These are phyloP conservation scores for Clavaria fumosa DNA, from an alignment of 768 basidiomycete genomes.

Conservation along the genomic window DNA sequence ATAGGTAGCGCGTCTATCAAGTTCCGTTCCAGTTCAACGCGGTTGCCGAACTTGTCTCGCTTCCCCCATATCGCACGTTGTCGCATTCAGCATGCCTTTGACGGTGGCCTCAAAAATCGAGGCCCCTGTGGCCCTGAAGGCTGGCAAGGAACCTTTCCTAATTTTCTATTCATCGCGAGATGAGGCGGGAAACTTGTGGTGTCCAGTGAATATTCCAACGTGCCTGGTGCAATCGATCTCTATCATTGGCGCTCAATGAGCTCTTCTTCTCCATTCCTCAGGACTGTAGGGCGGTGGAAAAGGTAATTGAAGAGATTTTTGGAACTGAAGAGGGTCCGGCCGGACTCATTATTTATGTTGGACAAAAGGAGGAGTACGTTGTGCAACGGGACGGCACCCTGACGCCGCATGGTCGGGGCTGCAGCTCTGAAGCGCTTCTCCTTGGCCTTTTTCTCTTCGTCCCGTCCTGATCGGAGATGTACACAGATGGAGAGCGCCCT, in stretches of 20 bases:
- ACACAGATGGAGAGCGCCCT: conserved; percentile 47
- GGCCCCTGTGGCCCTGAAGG: conserved; percentile 13
- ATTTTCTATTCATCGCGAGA: conserved; percentile 58
- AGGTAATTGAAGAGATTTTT: conserved; percentile 37
- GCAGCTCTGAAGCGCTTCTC: too few species aligned
- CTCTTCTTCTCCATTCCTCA: too few species aligned
- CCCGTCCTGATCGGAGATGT: not conserved
- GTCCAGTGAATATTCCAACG: conserved; percentile 33
- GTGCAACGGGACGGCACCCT: not conserved
- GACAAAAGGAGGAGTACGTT: conserved; percentile 45
- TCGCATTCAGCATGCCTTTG: too few species aligned
- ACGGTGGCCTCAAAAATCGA: conserved; percentile 16
- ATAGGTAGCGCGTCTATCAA: too few species aligned
- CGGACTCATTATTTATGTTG: conserved; percentile 54
- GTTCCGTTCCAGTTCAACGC: too few species aligned
- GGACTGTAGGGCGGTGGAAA: conserved; percentile 58
- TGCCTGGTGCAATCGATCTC: conserved; percentile 1
- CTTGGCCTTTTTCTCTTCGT: not conserved
- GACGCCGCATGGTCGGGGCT: too few species aligned
- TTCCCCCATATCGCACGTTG: too few species aligned
- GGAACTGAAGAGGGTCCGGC: conserved; percentile 26
- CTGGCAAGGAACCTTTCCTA: conserved; percentile 34
- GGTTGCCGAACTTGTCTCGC: too few species aligned
- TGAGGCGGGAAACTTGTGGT: conserved; percentile 46
- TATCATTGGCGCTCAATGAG: too few species aligned